Percentiles rank a stretch among this genome's conserved stretches.
Evolutionary conservation across 139 green algal species (phyloP).

Genomic region (Coelastrella sp.): DNA sequence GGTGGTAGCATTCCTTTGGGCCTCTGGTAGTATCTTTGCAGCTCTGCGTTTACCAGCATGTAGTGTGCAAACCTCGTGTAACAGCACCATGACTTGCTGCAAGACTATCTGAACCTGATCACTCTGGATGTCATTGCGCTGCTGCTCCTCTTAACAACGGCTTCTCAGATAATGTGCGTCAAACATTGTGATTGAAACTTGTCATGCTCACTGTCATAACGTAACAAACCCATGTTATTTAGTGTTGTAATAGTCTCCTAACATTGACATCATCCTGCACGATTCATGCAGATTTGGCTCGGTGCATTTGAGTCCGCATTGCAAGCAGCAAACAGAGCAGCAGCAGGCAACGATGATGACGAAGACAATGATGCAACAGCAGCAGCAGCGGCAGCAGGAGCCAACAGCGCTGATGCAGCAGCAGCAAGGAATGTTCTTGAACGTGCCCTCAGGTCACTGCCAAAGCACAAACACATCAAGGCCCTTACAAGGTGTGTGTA

Average conservation of each 20-base stretch:
- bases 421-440: constrained; percentile 73
- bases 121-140: no score
- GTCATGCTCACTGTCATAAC: no score
- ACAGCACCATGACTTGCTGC: no score
- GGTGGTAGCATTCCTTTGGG: no score
- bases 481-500: constrained; percentile 45
- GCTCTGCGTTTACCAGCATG: no score
- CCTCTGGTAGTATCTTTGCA: no score
- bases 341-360: constrained; percentile 37
- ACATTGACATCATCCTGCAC: neutral
- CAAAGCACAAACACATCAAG: constrained; percentile 95
- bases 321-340: constrained; percentile 14
- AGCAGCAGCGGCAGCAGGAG: constrained; percentile 53
- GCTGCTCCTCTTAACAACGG: no score
- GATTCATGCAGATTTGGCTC: constrained; percentile 78
- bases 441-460: constrained; percentile 76
- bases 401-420: constrained; percentile 33
- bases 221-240: no score
- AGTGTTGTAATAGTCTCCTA: neutral
- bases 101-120: no score
- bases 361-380: neutral
- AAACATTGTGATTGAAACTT: no score
- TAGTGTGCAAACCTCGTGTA: no score
- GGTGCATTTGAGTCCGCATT: constrained; percentile 70
- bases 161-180: no score